A percentile compares a stretch with the other conserved stretches of the same genome.
Evolutionary conservation across 768 basidiomycete genomes (phyloP).

Genomic region (Lactarius tabidus): DNA sequence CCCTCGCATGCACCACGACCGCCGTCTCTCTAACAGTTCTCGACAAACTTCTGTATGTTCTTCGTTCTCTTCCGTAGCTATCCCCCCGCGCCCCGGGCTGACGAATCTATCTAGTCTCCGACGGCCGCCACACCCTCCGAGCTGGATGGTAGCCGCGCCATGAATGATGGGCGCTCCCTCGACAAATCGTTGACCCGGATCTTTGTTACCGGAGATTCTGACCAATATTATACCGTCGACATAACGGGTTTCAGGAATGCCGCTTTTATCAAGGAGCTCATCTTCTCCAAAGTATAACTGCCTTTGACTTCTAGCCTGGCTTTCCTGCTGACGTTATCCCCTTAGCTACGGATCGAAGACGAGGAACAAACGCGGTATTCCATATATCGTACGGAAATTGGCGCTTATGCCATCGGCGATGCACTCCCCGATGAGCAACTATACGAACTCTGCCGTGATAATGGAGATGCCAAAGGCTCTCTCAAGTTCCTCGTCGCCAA

Average conservation of each 20-base stretch:
- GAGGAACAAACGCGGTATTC: constrained; percentile 76
- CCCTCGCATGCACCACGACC: constrained; percentile 25
- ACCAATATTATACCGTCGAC: constrained; percentile 67
- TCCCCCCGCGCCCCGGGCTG: constrained; percentile 12
- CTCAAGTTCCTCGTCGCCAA: constrained; percentile 83
- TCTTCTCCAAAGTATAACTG: constrained; percentile 65
- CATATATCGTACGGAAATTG: constrained; percentile 87
- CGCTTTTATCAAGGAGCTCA: constrained; percentile 71
- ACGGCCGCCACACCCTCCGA: constrained; percentile 25
- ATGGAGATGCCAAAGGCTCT: constrained; percentile 72
- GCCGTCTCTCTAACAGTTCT: constrained; percentile 30
- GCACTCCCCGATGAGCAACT: constrained; percentile 69
- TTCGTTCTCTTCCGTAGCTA: neutral
- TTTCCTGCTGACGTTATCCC: constrained; percentile 14
- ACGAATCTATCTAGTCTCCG: constrained; percentile 30
- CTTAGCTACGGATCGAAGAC: constrained; percentile 72
- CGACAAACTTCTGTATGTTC: constrained; percentile 34
- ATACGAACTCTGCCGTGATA: constrained; percentile 62
- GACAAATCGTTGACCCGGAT: constrained; percentile 39
- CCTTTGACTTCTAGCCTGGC: constrained; percentile 5
- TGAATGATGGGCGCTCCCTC: constrained; percentile 27
- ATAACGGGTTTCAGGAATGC: constrained; percentile 62
- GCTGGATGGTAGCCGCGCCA: constrained; percentile 19
- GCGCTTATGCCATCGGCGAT: constrained; percentile 67
- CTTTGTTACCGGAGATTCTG: constrained; percentile 74